These are phyloP conservation scores for Glebionis coronaria DNA, from an alignment of 129 eudicot species.

Conservation along the genomic window DNA sequence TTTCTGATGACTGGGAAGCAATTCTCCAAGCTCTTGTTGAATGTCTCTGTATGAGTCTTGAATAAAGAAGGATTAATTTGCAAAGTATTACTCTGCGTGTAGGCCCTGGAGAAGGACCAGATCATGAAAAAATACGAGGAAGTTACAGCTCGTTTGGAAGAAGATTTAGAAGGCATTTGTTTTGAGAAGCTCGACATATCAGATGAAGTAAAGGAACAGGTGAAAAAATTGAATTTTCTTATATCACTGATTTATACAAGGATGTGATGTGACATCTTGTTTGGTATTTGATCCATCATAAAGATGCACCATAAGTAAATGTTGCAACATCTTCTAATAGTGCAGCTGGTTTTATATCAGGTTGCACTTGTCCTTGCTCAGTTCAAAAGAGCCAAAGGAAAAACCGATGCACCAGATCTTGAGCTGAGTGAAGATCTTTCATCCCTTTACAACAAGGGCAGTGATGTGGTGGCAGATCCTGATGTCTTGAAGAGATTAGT, in stretches of 20 bases:
- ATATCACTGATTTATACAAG: neutral
- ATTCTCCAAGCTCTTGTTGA: no score
- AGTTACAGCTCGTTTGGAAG: constrained; percentile 69
- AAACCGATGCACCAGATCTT: constrained; percentile 63
- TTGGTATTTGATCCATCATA: no score
- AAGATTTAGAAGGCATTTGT: constrained; percentile 56
- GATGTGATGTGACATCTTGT: no score
- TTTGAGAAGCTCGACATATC: constrained; percentile 80
- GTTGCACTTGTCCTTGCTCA: constrained; percentile 89
- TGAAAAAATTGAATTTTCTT: constrained; percentile 1
- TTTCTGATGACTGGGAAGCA: no score
- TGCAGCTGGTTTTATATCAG: constrained; percentile 72
- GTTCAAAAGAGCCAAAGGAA: constrained; percentile 88
- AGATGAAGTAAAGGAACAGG: constrained; percentile 96
- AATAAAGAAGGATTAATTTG: no score
- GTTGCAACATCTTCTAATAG: constrained; percentile 36
- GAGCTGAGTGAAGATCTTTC: constrained; percentile 67
- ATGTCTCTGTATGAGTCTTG: no score
- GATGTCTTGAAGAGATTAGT: constrained; percentile 62
- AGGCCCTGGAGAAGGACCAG: constrained; percentile 81
- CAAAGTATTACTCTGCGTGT: constrained; percentile 14
- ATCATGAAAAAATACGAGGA: constrained; percentile 60
- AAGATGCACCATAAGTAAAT: no score
- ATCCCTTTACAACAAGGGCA: constrained; percentile 50
- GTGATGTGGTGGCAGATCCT: constrained; percentile 46